Percentiles rank a stretch among this genome's conserved stretches.
phyloP scores from a whole-genome alignment of 2,329 filamentous ascomycete genomes.

The Teratosphaeria gauchensis region DNA sequence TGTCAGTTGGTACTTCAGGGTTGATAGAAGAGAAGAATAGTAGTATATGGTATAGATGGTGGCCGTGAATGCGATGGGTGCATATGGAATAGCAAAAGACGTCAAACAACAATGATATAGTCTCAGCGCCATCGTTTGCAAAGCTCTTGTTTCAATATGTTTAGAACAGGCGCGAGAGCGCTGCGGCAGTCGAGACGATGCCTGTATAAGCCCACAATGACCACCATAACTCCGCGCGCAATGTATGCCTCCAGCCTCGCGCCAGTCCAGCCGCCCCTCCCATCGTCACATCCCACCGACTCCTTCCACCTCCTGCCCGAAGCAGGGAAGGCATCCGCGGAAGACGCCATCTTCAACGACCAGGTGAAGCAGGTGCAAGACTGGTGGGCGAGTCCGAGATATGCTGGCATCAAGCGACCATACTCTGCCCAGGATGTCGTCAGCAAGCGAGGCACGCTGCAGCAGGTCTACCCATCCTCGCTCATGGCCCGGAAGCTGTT shows the following conservation, averaged over 20 bases:
- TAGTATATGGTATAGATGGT: background rate
- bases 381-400: conserved; percentile 85
- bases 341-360: conserved; percentile 75
- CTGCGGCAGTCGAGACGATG: conserved; percentile 20
- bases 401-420: conserved; percentile 78
- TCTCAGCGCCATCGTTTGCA: background rate
- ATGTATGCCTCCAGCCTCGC: conserved; percentile 42
- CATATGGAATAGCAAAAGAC: background rate
- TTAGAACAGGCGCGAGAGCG: conserved; percentile 18
- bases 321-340: conserved; percentile 59
- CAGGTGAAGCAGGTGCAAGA: conserved; percentile 76
- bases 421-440: conserved; percentile 88
- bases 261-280: conserved; percentile 52
- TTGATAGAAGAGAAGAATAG: background rate
- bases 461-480: conserved; percentile 83
- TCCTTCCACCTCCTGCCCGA: conserved; percentile 79
- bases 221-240: background rate
- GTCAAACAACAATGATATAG: conserved; percentile 6
- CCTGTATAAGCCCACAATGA: conserved; percentile 10
- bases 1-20: background rate
- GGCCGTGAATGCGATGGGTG: background rate
- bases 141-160: conserved; percentile 13
- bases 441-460: conserved; percentile 79
- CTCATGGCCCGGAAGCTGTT: conserved; percentile 94
- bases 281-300: conserved; percentile 55